phyloP scores from a whole-genome alignment of 2,329 filamentous ascomycete genomes.

The Botrytis squamosa region DNA sequence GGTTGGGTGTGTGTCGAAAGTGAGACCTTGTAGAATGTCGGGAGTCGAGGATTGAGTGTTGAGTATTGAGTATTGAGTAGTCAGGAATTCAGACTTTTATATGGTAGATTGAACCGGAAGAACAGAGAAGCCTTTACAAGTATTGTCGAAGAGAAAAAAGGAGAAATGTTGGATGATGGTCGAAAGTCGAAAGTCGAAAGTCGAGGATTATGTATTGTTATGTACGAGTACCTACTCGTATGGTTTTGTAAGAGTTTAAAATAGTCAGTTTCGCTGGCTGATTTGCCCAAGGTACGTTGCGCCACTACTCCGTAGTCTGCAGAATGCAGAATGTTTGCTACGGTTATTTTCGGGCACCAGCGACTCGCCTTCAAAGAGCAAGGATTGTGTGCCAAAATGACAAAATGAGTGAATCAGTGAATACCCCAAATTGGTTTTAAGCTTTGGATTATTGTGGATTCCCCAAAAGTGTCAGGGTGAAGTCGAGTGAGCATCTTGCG shows the following conservation, averaged over 20 bases:
- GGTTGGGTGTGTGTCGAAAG: slow-evolving; percentile 1
- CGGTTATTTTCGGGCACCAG: slow-evolving; percentile 9
- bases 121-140: not conserved
- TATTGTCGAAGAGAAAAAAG: not conserved
- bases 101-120: not conserved
- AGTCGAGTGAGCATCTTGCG: not conserved
- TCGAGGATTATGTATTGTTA: not conserved
- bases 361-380: not conserved
- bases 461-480: not conserved
- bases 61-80: not conserved
- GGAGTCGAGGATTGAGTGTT: no score
- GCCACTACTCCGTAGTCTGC: not conserved
- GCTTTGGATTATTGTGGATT: not conserved
- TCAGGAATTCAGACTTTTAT: not conserved
- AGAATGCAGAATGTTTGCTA: not conserved
- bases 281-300: not conserved
- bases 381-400: not conserved
- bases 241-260: not conserved
- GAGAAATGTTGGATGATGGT: not conserved
- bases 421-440: not conserved
- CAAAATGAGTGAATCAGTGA: not conserved
- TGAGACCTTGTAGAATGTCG: not conserved
- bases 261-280: not conserved
- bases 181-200: not conserved
- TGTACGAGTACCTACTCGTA: no score